Evolutionary conservation across 306 rosid species (phyloP).

Genomic region (Lathyrus aphaca): DNA sequence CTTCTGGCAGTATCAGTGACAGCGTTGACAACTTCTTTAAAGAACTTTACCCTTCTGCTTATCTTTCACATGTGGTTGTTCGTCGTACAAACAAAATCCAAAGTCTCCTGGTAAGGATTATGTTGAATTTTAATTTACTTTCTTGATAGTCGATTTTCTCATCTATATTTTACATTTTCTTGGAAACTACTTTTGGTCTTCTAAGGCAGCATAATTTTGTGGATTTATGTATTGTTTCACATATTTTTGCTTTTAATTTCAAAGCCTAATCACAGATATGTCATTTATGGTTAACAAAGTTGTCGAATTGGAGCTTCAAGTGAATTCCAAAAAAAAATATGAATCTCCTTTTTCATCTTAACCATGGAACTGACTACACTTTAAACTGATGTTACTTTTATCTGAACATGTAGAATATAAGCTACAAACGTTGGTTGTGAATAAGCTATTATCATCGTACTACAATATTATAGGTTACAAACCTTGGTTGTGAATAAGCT

Average conservation of each 20-base stretch:
- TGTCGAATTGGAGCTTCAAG: too few species aligned
- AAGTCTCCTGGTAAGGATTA: conserved; percentile 65
- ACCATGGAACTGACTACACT: too few species aligned
- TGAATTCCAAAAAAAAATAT: too few species aligned
- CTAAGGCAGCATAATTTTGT: not conserved
- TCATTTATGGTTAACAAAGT: too few species aligned
- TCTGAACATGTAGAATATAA: too few species aligned
- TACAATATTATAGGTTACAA: too few species aligned
- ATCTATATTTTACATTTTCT: conserved; percentile 1
- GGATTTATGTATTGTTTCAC: not conserved
- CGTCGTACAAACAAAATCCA: conserved; percentile 63
- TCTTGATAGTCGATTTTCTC: conserved; percentile 30
- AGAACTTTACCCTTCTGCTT: conserved; percentile 75
- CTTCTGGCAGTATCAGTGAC: conserved; percentile 64
- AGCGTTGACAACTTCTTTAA: conserved; percentile 68
- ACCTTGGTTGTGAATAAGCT: too few species aligned
- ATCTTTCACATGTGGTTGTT: conserved; percentile 76
- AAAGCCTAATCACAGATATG: too few species aligned
- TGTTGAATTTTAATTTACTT: conserved; percentile 27
- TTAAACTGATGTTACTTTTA: too few species aligned
- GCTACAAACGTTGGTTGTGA: too few species aligned
- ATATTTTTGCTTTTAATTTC: not conserved
- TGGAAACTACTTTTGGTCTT: conserved; percentile 14
- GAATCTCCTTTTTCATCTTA: too few species aligned
- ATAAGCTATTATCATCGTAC: too few species aligned